Evolutionary conservation across 305 asterid species (phyloP).

Genomic region (Fraxinus baroniana): DNA sequence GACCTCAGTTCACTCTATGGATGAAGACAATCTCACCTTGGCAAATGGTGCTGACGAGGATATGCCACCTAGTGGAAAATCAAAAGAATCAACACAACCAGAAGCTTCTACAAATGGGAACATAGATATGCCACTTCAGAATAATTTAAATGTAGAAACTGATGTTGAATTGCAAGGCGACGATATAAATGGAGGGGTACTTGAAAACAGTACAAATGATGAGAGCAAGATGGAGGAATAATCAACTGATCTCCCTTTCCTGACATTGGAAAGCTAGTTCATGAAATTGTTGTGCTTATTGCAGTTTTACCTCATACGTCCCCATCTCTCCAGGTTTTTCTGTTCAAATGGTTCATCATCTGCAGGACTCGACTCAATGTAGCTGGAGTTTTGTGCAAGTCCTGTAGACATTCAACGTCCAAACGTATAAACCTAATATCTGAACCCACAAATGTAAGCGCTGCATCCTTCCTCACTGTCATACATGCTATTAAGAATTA

Average conservation of each 20-base stretch:
- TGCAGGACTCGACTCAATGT: not conserved
- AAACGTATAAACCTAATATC: not conserved
- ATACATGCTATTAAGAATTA: not conserved
- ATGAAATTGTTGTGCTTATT: not conserved
- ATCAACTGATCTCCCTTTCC: not conserved
- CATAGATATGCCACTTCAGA: conserved; percentile 18
- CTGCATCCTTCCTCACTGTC: not conserved
- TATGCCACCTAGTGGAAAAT: conserved; percentile 29
- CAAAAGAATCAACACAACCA: conserved; percentile 18
- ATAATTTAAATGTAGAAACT: conserved; percentile 21
- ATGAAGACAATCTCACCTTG: conserved; percentile 28
- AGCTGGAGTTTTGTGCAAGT: not conserved
- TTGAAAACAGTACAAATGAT: conserved; percentile 5
- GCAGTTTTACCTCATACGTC: not conserved
- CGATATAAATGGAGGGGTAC: conserved; percentile 14
- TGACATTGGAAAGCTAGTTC: not conserved
- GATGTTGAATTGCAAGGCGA: conserved; percentile 9
- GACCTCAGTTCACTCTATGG: conserved; percentile 28
- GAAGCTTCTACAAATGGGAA: conserved; percentile 26
- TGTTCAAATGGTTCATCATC: not conserved
- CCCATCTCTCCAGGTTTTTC: not conserved
- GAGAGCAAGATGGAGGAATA: conserved; percentile 28
- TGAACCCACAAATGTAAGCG: not conserved
- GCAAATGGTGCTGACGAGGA: conserved; percentile 35
- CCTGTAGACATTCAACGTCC: not conserved